Percentiles rank a stretch among this genome's conserved stretches.
Conservation (phyloP, 352 stramenopile genomes). For the Phytophthora tentaculata region DNA sequence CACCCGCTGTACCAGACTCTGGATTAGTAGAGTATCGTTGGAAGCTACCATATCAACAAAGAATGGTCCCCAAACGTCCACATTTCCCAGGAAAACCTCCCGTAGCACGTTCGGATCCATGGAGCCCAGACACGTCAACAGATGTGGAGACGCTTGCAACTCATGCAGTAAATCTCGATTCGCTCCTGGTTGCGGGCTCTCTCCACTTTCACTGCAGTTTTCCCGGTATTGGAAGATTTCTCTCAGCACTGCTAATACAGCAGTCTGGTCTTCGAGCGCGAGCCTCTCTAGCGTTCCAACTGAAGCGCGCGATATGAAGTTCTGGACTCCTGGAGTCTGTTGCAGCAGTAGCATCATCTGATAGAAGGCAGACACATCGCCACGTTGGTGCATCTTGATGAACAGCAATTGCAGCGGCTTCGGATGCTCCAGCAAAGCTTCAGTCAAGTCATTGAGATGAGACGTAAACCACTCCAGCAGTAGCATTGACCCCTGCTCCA, state of each 20-base stretch:
- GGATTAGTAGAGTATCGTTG: constrained; percentile 60
- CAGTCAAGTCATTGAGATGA: constrained; percentile 57
- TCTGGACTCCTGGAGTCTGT: constrained; percentile 64
- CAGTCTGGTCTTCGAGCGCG: constrained; percentile 63
- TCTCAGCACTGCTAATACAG: constrained; percentile 51
- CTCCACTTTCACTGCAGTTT: constrained; percentile 17
- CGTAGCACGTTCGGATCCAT: constrained; percentile 67
- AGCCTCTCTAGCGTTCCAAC: constrained; percentile 61
- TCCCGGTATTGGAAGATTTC: constrained; percentile 55
- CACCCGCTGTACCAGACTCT: constrained; percentile 56
- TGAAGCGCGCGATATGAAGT: constrained; percentile 58
- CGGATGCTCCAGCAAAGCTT: constrained; percentile 56
- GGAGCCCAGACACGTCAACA: constrained; percentile 64
- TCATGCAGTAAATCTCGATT: constrained; percentile 65
- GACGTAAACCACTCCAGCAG: constrained; percentile 70
- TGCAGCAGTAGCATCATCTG: constrained; percentile 71
- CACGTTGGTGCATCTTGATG: constrained; percentile 60
- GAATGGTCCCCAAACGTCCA: constrained; percentile 69
- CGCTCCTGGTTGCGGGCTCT: constrained; percentile 3
- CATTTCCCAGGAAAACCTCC: constrained; percentile 66
- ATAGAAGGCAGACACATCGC: constrained; percentile 58
- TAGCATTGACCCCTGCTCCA: constrained; percentile 31
- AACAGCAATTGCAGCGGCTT: constrained; percentile 73
- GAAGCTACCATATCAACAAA: constrained; percentile 65
- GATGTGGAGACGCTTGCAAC: constrained; percentile 56